These are phyloP conservation scores for Tolypocladium amazonense DNA, from an alignment of 2,329 filamentous ascomycete genomes.

Conservation along the genomic window DNA sequence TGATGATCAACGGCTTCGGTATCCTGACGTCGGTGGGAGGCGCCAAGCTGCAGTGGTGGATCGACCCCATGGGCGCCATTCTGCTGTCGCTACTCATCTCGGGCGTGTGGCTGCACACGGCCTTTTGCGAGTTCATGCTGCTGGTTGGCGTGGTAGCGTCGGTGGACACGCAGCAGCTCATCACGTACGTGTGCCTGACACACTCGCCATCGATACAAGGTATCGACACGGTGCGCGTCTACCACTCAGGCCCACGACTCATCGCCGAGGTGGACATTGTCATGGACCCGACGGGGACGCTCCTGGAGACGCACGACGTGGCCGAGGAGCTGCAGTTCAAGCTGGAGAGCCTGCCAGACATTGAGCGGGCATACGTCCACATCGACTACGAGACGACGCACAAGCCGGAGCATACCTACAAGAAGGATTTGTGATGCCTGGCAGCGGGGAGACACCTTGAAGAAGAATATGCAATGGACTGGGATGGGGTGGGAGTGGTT, in stretches of 20 bases:
- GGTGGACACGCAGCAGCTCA: constrained; percentile 78
- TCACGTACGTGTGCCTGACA: constrained; percentile 86
- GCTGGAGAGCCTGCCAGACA: constrained; percentile 80
- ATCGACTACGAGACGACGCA: constrained; percentile 96
- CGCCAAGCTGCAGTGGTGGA: constrained; percentile 82
- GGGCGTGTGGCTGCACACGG: constrained; percentile 71
- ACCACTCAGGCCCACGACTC: constrained; percentile 78
- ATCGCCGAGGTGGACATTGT: constrained; percentile 96
- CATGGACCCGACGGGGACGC: constrained; percentile 65
- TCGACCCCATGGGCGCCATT: constrained; percentile 88
- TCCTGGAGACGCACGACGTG: constrained; percentile 79
- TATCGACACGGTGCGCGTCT: constrained; percentile 92
- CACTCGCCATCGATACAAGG: constrained; percentile 72
- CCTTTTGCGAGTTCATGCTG: constrained; percentile 80
- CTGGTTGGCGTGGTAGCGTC: constrained; percentile 83
- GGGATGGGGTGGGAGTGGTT: background rate
- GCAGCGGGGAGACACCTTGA: background rate
- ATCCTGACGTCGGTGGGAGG: constrained; percentile 87
- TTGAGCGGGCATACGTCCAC: constrained; percentile 92
- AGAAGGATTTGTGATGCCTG: constrained; percentile 43
- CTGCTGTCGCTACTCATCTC: constrained; percentile 71
- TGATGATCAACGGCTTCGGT: constrained; percentile 93
- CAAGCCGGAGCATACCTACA: constrained; percentile 68
- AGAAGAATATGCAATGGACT: no score
- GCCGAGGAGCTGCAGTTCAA: constrained; percentile 92